Percentiles rank a stretch among this genome's conserved stretches.
Conservation (phyloP, 179 eudicot species). For the Heliamphora pulchella region DNA sequence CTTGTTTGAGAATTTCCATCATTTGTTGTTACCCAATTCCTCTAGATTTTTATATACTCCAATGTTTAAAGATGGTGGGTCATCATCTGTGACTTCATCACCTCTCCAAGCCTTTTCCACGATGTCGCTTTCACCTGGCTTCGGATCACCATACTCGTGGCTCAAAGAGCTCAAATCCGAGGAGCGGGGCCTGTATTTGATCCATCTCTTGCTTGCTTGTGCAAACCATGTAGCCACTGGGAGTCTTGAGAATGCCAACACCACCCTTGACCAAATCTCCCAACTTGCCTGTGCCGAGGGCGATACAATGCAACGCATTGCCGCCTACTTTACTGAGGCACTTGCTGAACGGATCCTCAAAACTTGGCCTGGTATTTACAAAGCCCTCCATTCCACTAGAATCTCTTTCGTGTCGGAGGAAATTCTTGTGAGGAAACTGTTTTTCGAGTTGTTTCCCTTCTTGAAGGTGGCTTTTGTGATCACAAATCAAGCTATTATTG, state of each 20-base stretch:
- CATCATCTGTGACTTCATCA: constrained; percentile 57
- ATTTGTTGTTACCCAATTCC: not conserved
- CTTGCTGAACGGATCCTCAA: constrained; percentile 63
- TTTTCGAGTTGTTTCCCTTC: constrained; percentile 71
- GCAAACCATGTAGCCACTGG: constrained; percentile 75
- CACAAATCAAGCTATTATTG: constrained; percentile 71
- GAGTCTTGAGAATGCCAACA: constrained; percentile 59
- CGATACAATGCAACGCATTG: constrained; percentile 87
- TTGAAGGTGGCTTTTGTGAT: constrained; percentile 56
- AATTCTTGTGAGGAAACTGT: constrained; percentile 48
- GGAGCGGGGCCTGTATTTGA: constrained; percentile 70
- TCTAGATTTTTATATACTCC: not conserved
- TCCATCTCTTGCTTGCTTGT: constrained; percentile 59
- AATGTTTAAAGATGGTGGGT: constrained; percentile 63
- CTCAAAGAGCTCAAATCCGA: constrained; percentile 63
- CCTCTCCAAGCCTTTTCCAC: constrained; percentile 59
- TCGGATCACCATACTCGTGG: constrained; percentile 67
- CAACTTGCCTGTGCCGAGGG: constrained; percentile 77
- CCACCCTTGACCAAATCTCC: constrained; percentile 65
- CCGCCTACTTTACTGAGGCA: constrained; percentile 78
- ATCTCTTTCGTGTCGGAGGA: constrained; percentile 45
- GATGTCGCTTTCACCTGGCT: constrained; percentile 60
- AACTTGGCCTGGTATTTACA: constrained; percentile 70
- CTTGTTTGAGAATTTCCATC: not conserved
- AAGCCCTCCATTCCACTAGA: constrained; percentile 62